A percentile compares a stretch with the other conserved stretches of the same genome.
These are phyloP conservation scores for Hansfordia pulvinata DNA, from an alignment of 2,329 filamentous ascomycete species.

Conservation along the genomic window DNA sequence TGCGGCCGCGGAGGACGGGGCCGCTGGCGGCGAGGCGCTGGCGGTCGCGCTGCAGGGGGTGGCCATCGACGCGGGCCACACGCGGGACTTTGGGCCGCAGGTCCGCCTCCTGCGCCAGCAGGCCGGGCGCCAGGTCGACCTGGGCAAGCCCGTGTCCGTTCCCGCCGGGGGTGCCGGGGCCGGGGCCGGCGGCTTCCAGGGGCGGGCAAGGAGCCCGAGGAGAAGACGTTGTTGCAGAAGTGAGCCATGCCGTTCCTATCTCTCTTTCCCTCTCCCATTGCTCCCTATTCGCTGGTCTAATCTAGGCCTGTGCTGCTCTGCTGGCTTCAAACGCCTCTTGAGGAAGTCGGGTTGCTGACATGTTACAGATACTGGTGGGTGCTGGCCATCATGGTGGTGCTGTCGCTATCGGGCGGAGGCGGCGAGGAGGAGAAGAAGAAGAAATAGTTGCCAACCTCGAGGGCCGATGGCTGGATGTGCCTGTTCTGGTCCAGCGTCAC, in stretches of 20 bases:
- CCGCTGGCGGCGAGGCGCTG: constrained; percentile 25
- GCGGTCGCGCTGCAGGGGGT: constrained; percentile 41
- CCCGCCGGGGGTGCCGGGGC: constrained; percentile 43
- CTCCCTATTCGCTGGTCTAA: not conserved
- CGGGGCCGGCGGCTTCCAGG: constrained; percentile 33
- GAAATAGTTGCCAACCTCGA: constrained; percentile 4
- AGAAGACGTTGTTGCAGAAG: constrained; percentile 57
- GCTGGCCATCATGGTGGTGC: constrained; percentile 35
- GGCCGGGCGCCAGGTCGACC: constrained; percentile 38
- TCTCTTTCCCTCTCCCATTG: not conserved
- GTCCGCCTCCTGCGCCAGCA: constrained; percentile 33
- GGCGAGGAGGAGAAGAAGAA: constrained; percentile 36
- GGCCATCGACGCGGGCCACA: constrained; percentile 47
- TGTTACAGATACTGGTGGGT: constrained; percentile 52
- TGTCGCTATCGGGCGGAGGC: constrained; percentile 39
- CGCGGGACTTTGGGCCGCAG: constrained; percentile 51
- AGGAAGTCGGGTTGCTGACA: constrained; percentile 17
- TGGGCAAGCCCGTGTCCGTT: constrained; percentile 54
- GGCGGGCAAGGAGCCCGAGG: too few relatives aligned
- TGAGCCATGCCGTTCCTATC: constrained; percentile 22
- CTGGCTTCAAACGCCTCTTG: not conserved
- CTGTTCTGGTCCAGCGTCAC: not conserved
- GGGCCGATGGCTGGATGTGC: constrained; percentile 1
- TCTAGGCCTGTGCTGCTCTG: too few relatives aligned
- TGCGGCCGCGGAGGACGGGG: too few relatives aligned